These are phyloP conservation scores for Geosmithia morbida DNA, from an alignment of 2,329 filamentous ascomycete genomes.

Conservation along the genomic window DNA sequence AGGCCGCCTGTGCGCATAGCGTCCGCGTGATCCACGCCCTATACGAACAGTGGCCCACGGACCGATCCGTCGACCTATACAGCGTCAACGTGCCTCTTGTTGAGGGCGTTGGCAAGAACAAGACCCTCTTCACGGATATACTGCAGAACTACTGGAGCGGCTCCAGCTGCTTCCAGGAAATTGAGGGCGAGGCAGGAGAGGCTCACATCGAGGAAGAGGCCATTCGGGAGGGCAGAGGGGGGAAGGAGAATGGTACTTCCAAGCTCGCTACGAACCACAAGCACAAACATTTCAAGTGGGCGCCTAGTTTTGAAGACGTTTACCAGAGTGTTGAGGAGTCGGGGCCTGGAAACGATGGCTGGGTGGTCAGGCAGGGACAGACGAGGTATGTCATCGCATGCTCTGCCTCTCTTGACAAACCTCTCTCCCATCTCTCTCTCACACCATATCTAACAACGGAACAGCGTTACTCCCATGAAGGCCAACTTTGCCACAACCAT, in stretches of 20 bases:
- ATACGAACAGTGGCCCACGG: conserved; percentile 55
- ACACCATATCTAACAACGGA: background rate
- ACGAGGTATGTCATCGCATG: conserved; percentile 50
- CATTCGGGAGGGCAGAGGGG: conserved; percentile 51
- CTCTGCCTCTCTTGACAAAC: background rate
- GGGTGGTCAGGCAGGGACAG: conserved; percentile 76
- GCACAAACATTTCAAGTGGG: conserved; percentile 92
- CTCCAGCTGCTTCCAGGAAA: conserved; percentile 77
- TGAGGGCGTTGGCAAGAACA: conserved; percentile 54
- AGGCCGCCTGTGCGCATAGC: conserved; percentile 58
- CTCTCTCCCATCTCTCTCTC: background rate
- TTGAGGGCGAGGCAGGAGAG: conserved; percentile 50
- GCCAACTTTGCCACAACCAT: conserved; percentile 80
- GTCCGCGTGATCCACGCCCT: conserved; percentile 70
- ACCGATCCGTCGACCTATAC: conserved; percentile 64
- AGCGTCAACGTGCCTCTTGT: conserved; percentile 81
- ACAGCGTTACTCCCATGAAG: conserved; percentile 74
- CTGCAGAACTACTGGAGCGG: conserved; percentile 80
- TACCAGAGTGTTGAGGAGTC: conserved; percentile 74
- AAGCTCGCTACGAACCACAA: conserved; percentile 30
- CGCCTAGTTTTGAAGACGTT: conserved; percentile 74
- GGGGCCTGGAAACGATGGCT: conserved; percentile 76
- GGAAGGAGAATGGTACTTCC: conserved; percentile 11
- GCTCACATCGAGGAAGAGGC: conserved; percentile 57
- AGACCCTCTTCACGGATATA: conserved; percentile 72